phyloP scores from a whole-genome alignment of 768 basidiomycete species.

The Termitomyces sp. region DNA sequence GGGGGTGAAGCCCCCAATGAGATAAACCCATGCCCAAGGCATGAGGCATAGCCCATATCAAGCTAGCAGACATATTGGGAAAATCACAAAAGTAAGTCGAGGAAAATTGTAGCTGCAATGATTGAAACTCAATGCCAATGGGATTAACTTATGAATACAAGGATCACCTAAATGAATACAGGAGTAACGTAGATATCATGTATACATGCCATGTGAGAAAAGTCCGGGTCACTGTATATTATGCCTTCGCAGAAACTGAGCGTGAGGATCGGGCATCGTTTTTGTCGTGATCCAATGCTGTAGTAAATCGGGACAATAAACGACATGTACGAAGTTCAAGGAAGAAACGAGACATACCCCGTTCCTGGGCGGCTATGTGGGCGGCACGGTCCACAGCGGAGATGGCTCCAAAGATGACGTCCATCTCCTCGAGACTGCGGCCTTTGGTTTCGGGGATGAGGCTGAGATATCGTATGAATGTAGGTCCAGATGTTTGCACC shows the following conservation, averaged over 20 bases:
- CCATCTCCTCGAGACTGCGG: constrained; percentile 48
- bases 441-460: constrained; percentile 62
- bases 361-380: constrained; percentile 44
- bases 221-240: not conserved
- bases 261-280: not conserved
- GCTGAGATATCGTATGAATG: constrained; percentile 11
- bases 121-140: no score
- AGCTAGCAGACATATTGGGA: no score
- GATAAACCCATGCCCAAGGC: no score
- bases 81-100: no score
- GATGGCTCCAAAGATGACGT: constrained; percentile 51
- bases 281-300: constrained; percentile 2
- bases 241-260: not conserved
- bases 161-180: not conserved
- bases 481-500: not conserved
- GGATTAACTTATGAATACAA: not conserved
- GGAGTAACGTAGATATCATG: not conserved
- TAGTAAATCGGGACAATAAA: not conserved
- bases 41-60: no score
- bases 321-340: not conserved
- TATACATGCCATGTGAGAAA: not conserved
- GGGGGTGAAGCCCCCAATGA: no score
- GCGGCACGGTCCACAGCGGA: constrained; percentile 46
- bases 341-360: constrained; percentile 17
- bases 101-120: no score